A percentile compares a stretch with the other conserved stretches of the same genome.
Evolutionary conservation across 2,329 filamentous ascomycete species (phyloP).

Genomic region (Apiospora pterosperma): DNA sequence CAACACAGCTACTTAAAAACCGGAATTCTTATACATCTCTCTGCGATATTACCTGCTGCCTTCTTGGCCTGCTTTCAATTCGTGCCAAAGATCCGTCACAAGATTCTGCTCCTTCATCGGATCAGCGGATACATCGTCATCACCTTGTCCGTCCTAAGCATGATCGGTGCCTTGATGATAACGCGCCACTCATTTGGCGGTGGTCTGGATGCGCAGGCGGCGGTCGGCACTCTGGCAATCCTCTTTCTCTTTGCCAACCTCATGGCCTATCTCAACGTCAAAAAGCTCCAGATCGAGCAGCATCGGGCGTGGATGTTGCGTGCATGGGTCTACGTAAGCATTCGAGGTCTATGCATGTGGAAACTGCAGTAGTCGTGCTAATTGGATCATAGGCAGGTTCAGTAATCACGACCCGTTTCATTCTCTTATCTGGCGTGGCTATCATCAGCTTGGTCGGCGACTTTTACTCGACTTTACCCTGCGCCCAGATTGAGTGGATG

Average conservation of each 20-base stretch:
- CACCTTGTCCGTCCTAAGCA: constrained; percentile 41
- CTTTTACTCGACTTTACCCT: constrained; percentile 28
- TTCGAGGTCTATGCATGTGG: not conserved
- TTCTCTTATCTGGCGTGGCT: constrained; percentile 34
- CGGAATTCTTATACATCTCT: constrained; percentile 41
- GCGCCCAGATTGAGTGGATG: constrained; percentile 44
- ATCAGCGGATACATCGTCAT: constrained; percentile 56
- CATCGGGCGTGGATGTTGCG: constrained; percentile 64
- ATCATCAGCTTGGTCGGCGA: not conserved
- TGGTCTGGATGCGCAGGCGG: constrained; percentile 44
- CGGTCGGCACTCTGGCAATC: constrained; percentile 39
- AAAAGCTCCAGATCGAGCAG: constrained; percentile 57
- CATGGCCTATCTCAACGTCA: constrained; percentile 55
- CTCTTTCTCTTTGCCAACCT: constrained; percentile 39
- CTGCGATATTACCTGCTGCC: constrained; percentile 35
- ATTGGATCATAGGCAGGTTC: constrained; percentile 33
- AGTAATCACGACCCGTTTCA: constrained; percentile 49
- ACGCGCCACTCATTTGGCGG: constrained; percentile 51
- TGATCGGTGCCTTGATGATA: constrained; percentile 52
- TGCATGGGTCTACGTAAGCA: constrained; percentile 44
- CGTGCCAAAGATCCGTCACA: constrained; percentile 40
- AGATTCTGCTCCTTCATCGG: constrained; percentile 48
- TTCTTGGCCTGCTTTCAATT: constrained; percentile 43
- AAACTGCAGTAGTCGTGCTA: not conserved
- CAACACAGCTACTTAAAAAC: constrained; percentile 18